Percentiles rank a stretch among this genome's conserved stretches.
These are phyloP conservation scores for Paramyrothecium sp. DNA, from an alignment of 2,329 filamentous ascomycete species.

Conservation along the genomic window DNA sequence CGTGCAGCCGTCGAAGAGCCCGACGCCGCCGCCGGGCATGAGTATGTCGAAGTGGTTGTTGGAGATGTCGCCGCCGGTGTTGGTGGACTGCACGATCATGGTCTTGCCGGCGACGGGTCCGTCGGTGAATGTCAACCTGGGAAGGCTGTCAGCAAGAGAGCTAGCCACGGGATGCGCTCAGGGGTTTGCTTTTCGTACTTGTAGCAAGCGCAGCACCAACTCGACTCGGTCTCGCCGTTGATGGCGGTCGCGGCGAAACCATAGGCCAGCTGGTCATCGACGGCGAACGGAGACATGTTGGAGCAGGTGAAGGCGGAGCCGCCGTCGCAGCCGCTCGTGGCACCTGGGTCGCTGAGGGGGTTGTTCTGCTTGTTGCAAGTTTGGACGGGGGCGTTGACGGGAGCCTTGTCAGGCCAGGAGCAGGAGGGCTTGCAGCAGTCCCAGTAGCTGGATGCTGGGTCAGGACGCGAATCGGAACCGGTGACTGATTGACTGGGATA, in stretches of 20 bases:
- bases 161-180: neutral
- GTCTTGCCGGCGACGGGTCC: conserved; percentile 56
- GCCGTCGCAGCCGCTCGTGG: conserved; percentile 53
- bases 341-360: conserved; percentile 47
- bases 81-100: conserved; percentile 64
- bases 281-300: conserved; percentile 60
- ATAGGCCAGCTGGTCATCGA: conserved; percentile 58
- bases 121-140: conserved; percentile 46
- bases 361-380: conserved; percentile 56
- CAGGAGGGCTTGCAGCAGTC: conserved; percentile 74
- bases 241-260: conserved; percentile 64
- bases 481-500: neutral
- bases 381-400: conserved; percentile 46
- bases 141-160: conserved; percentile 3
- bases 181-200: conserved; percentile 28
- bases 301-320: conserved; percentile 61
- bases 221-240: conserved; percentile 50
- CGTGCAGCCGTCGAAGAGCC: conserved; percentile 52
- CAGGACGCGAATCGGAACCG: too few relatives aligned
- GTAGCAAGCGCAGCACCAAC: conserved; percentile 69
- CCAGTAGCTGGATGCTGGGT: conserved; percentile 43
- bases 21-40: conserved; percentile 55
- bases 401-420: conserved; percentile 56
- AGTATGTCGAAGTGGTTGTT: conserved; percentile 59
- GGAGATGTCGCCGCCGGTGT: conserved; percentile 58